Percentiles rank a stretch among this genome's conserved stretches.
Conservation (phyloP, 2,329 filamentous ascomycete species). For the Trematosphaeria pertusa region DNA sequence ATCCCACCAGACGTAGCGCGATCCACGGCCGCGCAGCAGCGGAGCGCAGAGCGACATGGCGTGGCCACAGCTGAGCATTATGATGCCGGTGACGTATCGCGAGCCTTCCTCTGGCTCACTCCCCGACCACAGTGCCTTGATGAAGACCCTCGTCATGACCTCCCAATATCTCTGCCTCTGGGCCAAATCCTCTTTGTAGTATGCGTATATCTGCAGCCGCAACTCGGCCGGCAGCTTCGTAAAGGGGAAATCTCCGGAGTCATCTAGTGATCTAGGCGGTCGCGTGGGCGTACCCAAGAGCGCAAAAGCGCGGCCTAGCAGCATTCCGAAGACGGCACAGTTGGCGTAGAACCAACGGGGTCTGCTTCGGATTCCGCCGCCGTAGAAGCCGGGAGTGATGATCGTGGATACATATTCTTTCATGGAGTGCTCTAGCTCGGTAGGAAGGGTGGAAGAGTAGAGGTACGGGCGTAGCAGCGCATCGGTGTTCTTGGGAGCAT, state of each 20-base stretch:
- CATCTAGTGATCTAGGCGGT: conserved; percentile 5
- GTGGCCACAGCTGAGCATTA: conserved; percentile 10
- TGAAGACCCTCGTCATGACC: conserved; percentile 14
- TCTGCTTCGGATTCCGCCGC: conserved; percentile 1
- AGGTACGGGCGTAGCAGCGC: conserved; percentile 8
- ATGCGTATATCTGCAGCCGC: conserved; percentile 13
- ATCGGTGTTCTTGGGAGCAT: conserved; percentile 4
- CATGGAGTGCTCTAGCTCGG: conserved; percentile 8
- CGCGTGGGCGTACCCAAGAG: conserved; percentile 13
- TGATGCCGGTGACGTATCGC: conserved; percentile 9
- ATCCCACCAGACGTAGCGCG: conserved; percentile 12
- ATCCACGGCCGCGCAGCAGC: conserved; percentile 5
- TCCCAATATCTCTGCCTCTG: conserved; percentile 10
- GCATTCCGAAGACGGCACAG: conserved; percentile 12
- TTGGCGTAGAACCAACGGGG: conserved; percentile 22
- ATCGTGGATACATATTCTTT: conserved; percentile 4
- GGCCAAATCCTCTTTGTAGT: conserved; percentile 9
- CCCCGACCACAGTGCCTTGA: conserved; percentile 17
- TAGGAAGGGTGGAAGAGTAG: background rate
- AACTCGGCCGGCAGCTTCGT: conserved; percentile 10
- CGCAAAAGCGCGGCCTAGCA: conserved; percentile 14
- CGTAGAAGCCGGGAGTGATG: conserved; percentile 8
- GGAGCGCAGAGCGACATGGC: conserved; percentile 2
- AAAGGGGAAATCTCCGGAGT: conserved; percentile 10
- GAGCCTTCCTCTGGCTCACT: conserved; percentile 12